Conservation (phyloP, 306 rosid species). For the Medicago truncatula region DNA sequence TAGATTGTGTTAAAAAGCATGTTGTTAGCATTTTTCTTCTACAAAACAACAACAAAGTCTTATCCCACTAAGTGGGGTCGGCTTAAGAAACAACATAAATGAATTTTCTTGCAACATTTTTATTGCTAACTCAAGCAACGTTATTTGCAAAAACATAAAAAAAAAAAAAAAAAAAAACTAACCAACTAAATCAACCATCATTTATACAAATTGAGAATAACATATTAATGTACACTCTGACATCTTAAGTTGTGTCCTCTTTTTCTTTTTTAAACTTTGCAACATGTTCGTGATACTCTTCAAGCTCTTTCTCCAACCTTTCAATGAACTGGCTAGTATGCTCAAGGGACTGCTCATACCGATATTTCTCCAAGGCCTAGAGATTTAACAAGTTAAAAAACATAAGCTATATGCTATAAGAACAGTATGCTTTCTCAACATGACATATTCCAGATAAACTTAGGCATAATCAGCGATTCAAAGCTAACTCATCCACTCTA, state of each 20-base stretch:
- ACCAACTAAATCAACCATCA: constrained; percentile 23
- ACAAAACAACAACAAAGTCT: not conserved
- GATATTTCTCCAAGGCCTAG: constrained; percentile 81
- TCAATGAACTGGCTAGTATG: constrained; percentile 90
- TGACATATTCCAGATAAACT: constrained; percentile 10
- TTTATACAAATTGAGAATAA: constrained; percentile 11
- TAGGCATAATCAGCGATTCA: not conserved
- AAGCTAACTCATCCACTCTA: constrained; percentile 13
- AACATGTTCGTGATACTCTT: constrained; percentile 67
- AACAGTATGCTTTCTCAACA: constrained; percentile 14
- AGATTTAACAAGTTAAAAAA: constrained; percentile 41
- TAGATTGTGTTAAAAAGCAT: not conserved
- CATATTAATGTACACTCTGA: constrained; percentile 18
- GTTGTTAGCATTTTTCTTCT: not conserved
- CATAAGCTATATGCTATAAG: constrained; percentile 12
- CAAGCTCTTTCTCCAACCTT: constrained; percentile 81
- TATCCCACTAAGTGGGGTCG: too few relatives aligned
- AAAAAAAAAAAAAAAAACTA: too few relatives aligned
- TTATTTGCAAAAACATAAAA: too few relatives aligned
- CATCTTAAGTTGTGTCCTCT: constrained; percentile 46
- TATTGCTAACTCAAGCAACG: too few relatives aligned
- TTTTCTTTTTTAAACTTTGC: constrained; percentile 58
- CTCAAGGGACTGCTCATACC: constrained; percentile 77
- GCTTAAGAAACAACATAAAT: too few relatives aligned
- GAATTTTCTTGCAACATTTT: too few relatives aligned